Base-by-base conservation (phyloP, 2,329 filamentous ascomycete genomes). In the Penicillium brasilianum region DNA sequence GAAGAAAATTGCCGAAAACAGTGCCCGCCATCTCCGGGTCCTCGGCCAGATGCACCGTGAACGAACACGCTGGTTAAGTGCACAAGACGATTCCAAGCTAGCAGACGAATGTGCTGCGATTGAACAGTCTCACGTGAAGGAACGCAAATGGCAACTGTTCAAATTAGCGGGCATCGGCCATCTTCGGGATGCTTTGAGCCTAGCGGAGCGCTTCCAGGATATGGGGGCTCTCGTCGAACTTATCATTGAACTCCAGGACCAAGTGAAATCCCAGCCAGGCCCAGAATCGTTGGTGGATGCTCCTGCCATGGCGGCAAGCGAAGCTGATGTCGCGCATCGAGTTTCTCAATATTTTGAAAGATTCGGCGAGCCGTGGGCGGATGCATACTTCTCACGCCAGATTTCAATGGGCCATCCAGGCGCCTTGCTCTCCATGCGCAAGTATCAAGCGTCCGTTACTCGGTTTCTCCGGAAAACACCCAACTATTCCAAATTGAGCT, bases 321-420 rank as follows among this genome's bases (percentile, higher is more conserved):
- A 77, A 43, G 67, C 76, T 8, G 67, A 73, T 41, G 71, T 78
- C 32, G 70, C 74, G n/a, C 70, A 71, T 36, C 76, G 76, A 57
- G 77, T 82, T 36, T 74, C 79, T 14, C 71, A 71, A 13, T 84
- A 83, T 62, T 86, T 85, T 64, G 73, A 77, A 22, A 80, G 75
- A 58, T 85, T 84, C 64, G 83, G 82, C 8, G 77, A 79, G 51
- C 66, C 69, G 18, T 86, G 83, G 83, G 83, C 83, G 4, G 84
- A 87, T 68, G 90, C 92, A 0, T 90, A 92, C 63, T 98, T 96
- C 75, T 86, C 91, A 59, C 88, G 89, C 64, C 83, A 94, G 57
- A 88, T 97, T 56, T 82, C 85, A 36, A 84, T 86, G 69, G 85
- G 86, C 58, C 85, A 90, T 49, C 83, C 91, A 46, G 83, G 87